A percentile compares a stretch with the other conserved stretches of the same genome.
phyloP scores from a whole-genome alignment of 805 yeast genomes.

The Tetrapisispora iriomotensis region DNA sequence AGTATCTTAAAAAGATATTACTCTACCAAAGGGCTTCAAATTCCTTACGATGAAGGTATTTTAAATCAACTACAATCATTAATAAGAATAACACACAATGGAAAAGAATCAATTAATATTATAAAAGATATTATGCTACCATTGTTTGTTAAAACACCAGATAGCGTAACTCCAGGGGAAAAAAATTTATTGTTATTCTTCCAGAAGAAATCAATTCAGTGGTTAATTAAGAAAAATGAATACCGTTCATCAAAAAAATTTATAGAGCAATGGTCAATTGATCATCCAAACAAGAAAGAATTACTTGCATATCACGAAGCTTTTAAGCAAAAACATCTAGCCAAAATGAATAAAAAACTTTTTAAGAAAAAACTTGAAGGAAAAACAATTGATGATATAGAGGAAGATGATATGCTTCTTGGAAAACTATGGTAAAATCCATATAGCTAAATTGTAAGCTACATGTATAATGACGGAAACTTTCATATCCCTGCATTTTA shows the following conservation, averaged over 20 bases:
- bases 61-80: slow-evolving; percentile 11
- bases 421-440: slow-evolving; percentile 23
- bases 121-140: slow-evolving; percentile 2
- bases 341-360: slow-evolving; percentile 4
- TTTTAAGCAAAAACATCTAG: slow-evolving; percentile 3
- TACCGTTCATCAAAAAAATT: slow-evolving; percentile 11
- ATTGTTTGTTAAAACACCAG: neutral
- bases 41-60: slow-evolving; percentile 15
- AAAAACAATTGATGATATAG: slow-evolving; percentile 16
- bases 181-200: slow-evolving; percentile 10
- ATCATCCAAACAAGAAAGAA: slow-evolving; percentile 7
- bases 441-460: too few relatives aligned
- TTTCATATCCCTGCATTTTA: too few relatives aligned
- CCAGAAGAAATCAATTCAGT: slow-evolving; percentile 15
- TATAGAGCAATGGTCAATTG: slow-evolving; percentile 17
- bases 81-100: slow-evolving; percentile 12
- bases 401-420: slow-evolving; percentile 24
- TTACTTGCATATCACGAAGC: slow-evolving; percentile 9
- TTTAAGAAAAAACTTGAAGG: slow-evolving; percentile 4
- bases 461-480: too few relatives aligned
- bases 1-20: slow-evolving; percentile 18
- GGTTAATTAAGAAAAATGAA: slow-evolving; percentile 10
- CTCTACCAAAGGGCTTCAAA: neutral
- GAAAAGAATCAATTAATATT: slow-evolving; percentile 12
- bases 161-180: slow-evolving; percentile 5